phyloP scores from a whole-genome alignment of 768 basidiomycete genomes.

The Boletus eberwhitei region DNA sequence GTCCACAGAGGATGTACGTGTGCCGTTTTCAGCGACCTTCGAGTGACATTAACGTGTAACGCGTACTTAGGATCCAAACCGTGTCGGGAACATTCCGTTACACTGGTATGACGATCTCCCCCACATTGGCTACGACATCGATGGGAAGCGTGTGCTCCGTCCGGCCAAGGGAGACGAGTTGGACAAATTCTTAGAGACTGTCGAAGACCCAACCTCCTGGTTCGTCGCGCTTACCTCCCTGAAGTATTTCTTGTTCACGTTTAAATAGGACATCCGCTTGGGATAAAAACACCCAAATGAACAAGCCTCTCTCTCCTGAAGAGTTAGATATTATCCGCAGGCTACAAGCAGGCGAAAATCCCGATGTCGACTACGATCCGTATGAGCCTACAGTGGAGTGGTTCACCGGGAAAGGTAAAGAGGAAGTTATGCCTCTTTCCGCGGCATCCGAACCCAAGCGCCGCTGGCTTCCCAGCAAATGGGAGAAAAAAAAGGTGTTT shows the following conservation, averaged over 20 bases:
- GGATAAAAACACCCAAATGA: conserved; percentile 81
- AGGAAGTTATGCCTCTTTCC: conserved; percentile 91
- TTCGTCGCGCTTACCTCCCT: conserved; percentile 32
- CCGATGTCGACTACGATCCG: conserved; percentile 85
- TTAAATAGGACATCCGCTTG: conserved; percentile 79
- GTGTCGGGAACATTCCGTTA: conserved; percentile 91
- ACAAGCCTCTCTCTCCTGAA: conserved; percentile 82
- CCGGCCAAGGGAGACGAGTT: conserved; percentile 95
- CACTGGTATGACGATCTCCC: conserved; percentile 99
- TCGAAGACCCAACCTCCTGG: conserved; percentile 92
- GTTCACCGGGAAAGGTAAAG: conserved; percentile 95
- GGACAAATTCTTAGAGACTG: conserved; percentile 92
- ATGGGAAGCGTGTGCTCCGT: conserved; percentile 90
- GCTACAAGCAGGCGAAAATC: conserved; percentile 87
- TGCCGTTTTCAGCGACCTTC: background rate
- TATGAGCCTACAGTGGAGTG: conserved; percentile 94
- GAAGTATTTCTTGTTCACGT: background rate
- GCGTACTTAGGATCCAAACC: conserved; percentile 74
- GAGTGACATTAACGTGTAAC: conserved; percentile 8
- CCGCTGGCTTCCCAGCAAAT: conserved; percentile 95
- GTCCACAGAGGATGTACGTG: conserved; percentile 83
- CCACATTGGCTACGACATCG: conserved; percentile 96
- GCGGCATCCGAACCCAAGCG: conserved; percentile 93
- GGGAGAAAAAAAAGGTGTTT: conserved; percentile 97
- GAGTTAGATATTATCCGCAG: conserved; percentile 94